Conservation (phyloP, 257 asterid species). For the Jacaranda mimosifolia region DNA sequence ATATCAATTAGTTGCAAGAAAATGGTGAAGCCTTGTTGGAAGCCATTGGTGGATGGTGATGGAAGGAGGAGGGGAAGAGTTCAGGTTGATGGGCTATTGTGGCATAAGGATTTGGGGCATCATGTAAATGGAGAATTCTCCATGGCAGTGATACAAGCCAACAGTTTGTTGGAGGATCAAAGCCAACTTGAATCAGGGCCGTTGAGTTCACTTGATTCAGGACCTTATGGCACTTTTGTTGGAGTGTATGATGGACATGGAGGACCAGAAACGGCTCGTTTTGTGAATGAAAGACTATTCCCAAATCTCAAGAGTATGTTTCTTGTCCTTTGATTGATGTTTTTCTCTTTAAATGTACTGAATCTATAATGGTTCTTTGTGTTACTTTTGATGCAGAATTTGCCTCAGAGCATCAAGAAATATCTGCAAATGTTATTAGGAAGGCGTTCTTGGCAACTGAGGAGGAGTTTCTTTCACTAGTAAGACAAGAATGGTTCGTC, state of each 20-base stretch:
- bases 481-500: conserved; percentile 69
- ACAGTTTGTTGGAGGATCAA: conserved; percentile 88
- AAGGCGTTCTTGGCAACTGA: conserved; percentile 88
- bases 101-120: conserved; percentile 85
- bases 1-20: conserved; percentile 34
- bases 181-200: conserved; percentile 90
- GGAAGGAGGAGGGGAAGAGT: conserved; percentile 52
- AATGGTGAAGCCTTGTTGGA: conserved; percentile 95
- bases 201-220: conserved; percentile 68
- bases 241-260: conserved; percentile 99
- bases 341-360: background rate
- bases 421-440: conserved; percentile 68
- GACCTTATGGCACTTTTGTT: conserved; percentile 80
- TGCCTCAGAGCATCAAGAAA: conserved; percentile 72
- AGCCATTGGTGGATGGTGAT: conserved; percentile 75
- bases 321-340: conserved; percentile 28
- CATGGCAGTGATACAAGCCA: conserved; percentile 93
- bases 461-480: conserved; percentile 79
- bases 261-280: conserved; percentile 90
- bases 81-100: conserved; percentile 59
- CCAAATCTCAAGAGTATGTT: conserved; percentile 82
- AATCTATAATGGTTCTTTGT: background rate
- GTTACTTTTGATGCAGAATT: conserved; percentile 53
- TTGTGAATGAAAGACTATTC: conserved; percentile 69
- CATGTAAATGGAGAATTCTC: conserved; percentile 85